Evolutionary conservation across 805 yeast genomes (phyloP).

Genomic region (Ogataea corticis): DNA sequence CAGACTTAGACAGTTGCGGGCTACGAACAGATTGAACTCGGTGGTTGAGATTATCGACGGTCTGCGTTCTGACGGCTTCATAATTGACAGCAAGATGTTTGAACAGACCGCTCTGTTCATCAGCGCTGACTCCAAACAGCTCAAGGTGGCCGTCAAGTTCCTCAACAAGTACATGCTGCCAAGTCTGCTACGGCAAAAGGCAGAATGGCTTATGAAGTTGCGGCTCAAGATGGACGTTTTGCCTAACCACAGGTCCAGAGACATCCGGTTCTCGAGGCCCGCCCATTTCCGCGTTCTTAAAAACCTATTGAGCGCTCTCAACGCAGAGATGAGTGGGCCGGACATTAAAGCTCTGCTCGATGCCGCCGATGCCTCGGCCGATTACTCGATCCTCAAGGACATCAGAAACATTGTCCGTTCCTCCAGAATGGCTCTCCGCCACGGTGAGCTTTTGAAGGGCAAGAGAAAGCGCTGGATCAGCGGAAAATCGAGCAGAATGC

Average conservation of each 20-base stretch:
- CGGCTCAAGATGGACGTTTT: constrained; percentile 8
- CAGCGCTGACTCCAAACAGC: constrained; percentile 19
- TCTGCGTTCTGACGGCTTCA: constrained; percentile 26
- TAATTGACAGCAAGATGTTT: constrained; percentile 27
- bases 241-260: neutral
- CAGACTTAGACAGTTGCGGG: constrained; percentile 30
- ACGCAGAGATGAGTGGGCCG: neutral
- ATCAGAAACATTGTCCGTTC: constrained; percentile 1
- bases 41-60: constrained; percentile 19
- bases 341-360: constrained; percentile 1
- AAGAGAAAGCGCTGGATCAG: no score
- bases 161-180: constrained; percentile 32
- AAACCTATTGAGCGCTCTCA: constrained; percentile 5
- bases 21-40: constrained; percentile 23
- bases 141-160: constrained; percentile 27
- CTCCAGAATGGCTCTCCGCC: neutral
- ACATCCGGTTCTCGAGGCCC: constrained; percentile 4
- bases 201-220: constrained; percentile 4
- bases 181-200: constrained; percentile 14
- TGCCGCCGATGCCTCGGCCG: constrained; percentile 3
- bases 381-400: constrained; percentile 4
- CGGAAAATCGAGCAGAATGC: no score
- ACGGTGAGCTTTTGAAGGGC: neutral
- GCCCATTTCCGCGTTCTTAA: constrained; percentile 11
- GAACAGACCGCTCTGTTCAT: constrained; percentile 31